Evolutionary conservation across 2,329 filamentous ascomycete genomes (phyloP).

Genomic region (Colletotrichum truncatum): DNA sequence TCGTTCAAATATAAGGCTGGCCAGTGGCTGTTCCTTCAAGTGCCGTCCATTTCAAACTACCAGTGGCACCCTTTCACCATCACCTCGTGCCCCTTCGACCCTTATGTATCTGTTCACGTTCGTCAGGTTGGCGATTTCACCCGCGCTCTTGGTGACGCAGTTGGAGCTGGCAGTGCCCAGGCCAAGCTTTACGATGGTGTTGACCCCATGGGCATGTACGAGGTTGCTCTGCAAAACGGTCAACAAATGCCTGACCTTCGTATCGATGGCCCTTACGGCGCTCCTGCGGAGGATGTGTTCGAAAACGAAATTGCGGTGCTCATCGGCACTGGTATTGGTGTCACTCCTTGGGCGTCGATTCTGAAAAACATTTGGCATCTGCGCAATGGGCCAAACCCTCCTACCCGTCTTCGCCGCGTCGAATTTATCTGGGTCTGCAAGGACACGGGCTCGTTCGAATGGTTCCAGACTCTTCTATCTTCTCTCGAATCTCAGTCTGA

Average conservation of each 20-base stretch:
- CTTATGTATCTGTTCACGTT: slow-evolving; percentile 93
- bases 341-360: slow-evolving; percentile 87
- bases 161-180: slow-evolving; percentile 91
- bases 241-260: slow-evolving; percentile 90
- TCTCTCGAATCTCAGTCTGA: slow-evolving; percentile 89
- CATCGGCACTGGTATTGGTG: slow-evolving; percentile 87
- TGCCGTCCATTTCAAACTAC: slow-evolving; percentile 85
- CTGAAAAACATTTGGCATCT: slow-evolving; percentile 99
- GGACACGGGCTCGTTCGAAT: slow-evolving; percentile 95
- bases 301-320: slow-evolving; percentile 89
- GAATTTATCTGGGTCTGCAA: slow-evolving; percentile 99
- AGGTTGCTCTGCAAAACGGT: slow-evolving; percentile 92
- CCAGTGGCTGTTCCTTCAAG: slow-evolving; percentile 97
- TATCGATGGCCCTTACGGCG: slow-evolving; percentile 95
- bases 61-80: slow-evolving; percentile 99
- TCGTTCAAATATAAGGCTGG: slow-evolving; percentile 98
- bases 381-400: slow-evolving; percentile 88
- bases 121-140: slow-evolving; percentile 98
- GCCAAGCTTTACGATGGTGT: slow-evolving; percentile 89
- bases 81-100: slow-evolving; percentile 95
- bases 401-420: slow-evolving; percentile 87
- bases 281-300: slow-evolving; percentile 97
- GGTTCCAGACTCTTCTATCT: slow-evolving; percentile 95
- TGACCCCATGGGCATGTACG: slow-evolving; percentile 96
- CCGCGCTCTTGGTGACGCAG: slow-evolving; percentile 87